phyloP scores from a whole-genome alignment of 805 yeast genomes.

The Yamadazyma insecticola region DNA sequence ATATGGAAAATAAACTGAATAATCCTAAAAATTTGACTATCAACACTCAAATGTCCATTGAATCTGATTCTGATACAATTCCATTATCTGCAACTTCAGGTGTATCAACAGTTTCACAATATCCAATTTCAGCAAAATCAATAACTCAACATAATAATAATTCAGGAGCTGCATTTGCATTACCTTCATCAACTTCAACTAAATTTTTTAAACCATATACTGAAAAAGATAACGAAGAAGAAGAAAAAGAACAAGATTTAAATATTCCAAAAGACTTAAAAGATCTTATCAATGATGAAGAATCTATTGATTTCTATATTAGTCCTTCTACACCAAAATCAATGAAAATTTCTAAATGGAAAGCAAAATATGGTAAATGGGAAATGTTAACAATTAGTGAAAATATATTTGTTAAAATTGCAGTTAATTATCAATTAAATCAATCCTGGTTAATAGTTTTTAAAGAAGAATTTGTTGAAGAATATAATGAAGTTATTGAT shows the following conservation, averaged over 20 bases:
- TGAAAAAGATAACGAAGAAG: conserved; percentile 3
- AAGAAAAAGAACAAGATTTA: conserved; percentile 12
- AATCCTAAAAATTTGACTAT: conserved; percentile 12
- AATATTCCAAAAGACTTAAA: conserved; percentile 35
- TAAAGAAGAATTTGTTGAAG: conserved; percentile 33
- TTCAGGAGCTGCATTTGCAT: conserved; percentile 35
- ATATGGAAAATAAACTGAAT: neutral
- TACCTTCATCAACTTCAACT: conserved; percentile 39
- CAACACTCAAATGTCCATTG: conserved; percentile 6
- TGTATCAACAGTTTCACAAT: conserved; percentile 11
- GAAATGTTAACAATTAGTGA: conserved; percentile 38
- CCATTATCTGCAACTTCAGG: conserved; percentile 13
- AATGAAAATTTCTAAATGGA: conserved; percentile 41
- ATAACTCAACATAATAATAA: conserved; percentile 10
- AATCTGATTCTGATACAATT: conserved; percentile 12
- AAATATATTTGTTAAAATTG: conserved; percentile 34
- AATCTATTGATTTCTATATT: conserved; percentile 33
- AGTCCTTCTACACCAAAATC: conserved; percentile 29
- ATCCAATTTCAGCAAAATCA: conserved; percentile 8
- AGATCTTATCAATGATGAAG: conserved; percentile 32
- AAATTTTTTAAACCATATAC: conserved; percentile 33
- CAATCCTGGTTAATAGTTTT: conserved; percentile 37
- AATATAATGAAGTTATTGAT: conserved; percentile 27
- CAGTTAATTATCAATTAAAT: conserved; percentile 27
- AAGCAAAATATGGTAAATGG: conserved; percentile 38